phyloP scores from a whole-genome alignment of 2,329 filamentous ascomycete genomes.

The Aspergillus texensis region DNA sequence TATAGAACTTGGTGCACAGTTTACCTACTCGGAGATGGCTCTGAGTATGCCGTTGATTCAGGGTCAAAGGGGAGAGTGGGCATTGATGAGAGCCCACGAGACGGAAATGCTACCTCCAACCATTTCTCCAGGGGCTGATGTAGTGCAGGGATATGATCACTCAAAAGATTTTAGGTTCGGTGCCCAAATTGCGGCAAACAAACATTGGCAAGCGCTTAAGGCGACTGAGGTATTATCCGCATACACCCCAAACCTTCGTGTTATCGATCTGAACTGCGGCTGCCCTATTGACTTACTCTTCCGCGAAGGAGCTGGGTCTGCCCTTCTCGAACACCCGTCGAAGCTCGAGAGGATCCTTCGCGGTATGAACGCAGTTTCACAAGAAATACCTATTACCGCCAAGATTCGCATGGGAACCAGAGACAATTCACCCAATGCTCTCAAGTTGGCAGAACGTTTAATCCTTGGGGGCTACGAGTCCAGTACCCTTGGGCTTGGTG shows the following conservation, averaged over 20 bases:
- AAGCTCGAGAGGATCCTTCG: slow-evolving; percentile 94
- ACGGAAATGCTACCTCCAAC: slow-evolving; percentile 75
- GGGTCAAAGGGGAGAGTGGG: slow-evolving; percentile 91
- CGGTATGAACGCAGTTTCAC: slow-evolving; percentile 93
- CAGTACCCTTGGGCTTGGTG: slow-evolving; percentile 65
- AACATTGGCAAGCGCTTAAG: slow-evolving; percentile 88
- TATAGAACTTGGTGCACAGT: slow-evolving; percentile 82
- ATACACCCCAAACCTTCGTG: slow-evolving; percentile 78
- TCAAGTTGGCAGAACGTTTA: slow-evolving; percentile 79
- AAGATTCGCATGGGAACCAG: slow-evolving; percentile 93
- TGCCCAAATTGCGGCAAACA: slow-evolving; percentile 88
- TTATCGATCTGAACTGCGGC: slow-evolving; percentile 95
- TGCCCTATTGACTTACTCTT: slow-evolving; percentile 96
- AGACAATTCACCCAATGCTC: slow-evolving; percentile 75
- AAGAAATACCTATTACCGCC: slow-evolving; percentile 86
- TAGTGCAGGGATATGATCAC: slow-evolving; percentile 80
- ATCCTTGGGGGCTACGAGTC: slow-evolving; percentile 77
- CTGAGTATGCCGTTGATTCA: slow-evolving; percentile 88
- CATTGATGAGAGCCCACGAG: slow-evolving; percentile 87
- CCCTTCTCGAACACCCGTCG: slow-evolving; percentile 80
- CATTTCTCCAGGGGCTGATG: slow-evolving; percentile 55
- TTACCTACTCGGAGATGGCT: slow-evolving; percentile 99
- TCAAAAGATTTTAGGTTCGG: slow-evolving; percentile 84
- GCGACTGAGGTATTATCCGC: slow-evolving; percentile 78
- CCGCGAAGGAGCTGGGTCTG: slow-evolving; percentile 84